phyloP scores from a whole-genome alignment of 768 basidiomycete species.

The Dacryopinax primogenitus region DNA sequence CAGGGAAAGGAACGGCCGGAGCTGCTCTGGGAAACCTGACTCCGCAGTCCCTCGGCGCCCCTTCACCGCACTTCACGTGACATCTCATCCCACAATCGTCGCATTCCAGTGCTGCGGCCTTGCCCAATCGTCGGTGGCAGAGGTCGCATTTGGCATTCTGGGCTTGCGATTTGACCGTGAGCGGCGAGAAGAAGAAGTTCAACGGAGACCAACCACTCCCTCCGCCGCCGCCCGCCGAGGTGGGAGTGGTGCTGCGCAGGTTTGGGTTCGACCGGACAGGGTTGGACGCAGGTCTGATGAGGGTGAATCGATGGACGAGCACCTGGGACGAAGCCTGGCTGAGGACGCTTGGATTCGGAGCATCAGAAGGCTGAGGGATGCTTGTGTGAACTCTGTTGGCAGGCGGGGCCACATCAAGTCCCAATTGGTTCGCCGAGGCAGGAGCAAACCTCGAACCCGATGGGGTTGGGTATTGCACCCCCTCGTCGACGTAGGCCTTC shows the following conservation, averaged over 20 bases:
- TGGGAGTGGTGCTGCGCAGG: slow-evolving; percentile 17
- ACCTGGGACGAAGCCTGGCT: slow-evolving; percentile 18
- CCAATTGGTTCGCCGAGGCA: no score
- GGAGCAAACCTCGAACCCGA: background rate
- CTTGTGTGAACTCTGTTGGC: no score
- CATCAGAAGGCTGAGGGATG: no score
- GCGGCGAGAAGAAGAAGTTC: slow-evolving; percentile 56
- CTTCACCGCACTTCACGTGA: slow-evolving; percentile 79
- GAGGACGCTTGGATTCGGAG: background rate
- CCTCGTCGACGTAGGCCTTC: background rate
- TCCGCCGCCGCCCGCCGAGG: slow-evolving; percentile 21
- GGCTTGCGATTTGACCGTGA: slow-evolving; percentile 48
- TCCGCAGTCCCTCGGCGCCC: slow-evolving; percentile 68
- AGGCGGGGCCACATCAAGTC: no score
- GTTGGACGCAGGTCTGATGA: slow-evolving; percentile 79
- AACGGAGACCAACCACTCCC: slow-evolving; percentile 53
- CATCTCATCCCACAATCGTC: slow-evolving; percentile 77
- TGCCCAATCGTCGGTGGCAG: slow-evolving; percentile 68
- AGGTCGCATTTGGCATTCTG: slow-evolving; percentile 58
- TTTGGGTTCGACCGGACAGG: no score
- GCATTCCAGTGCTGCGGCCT: slow-evolving; percentile 75
- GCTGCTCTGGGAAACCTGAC: slow-evolving; percentile 24
- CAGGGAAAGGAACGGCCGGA: background rate
- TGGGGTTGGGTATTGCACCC: background rate
- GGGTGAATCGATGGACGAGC: slow-evolving; percentile 71